These are phyloP conservation scores for Fomes fomentarius DNA, from an alignment of 1,284 basidiomycete genomes.

Conservation along the genomic window DNA sequence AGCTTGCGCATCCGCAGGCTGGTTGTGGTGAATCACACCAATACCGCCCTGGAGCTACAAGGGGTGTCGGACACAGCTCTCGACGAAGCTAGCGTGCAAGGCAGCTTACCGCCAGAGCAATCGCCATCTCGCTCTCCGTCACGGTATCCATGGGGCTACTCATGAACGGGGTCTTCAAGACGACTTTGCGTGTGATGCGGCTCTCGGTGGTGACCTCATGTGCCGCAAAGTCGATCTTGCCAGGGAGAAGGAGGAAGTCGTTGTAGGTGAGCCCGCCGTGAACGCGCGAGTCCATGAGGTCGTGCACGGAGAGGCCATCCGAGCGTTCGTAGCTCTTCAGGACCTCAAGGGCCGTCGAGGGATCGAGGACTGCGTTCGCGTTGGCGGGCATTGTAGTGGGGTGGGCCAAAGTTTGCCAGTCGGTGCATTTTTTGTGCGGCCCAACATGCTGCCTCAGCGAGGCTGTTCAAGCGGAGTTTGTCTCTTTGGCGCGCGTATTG, in stretches of 20 bases:
- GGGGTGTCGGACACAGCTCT: slow-evolving; percentile 25
- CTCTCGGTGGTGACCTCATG: slow-evolving; percentile 84
- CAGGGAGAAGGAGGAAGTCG: slow-evolving; percentile 92
- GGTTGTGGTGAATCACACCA: slow-evolving; percentile 99
- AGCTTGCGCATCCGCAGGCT: slow-evolving; percentile 86
- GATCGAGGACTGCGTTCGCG: slow-evolving; percentile 51
- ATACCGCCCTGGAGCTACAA: slow-evolving; percentile 90
- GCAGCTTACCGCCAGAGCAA: slow-evolving; percentile 82
- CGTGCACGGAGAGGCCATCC: slow-evolving; percentile 88
- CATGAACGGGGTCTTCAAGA: slow-evolving; percentile 95
- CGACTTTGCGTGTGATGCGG: slow-evolving; percentile 89
- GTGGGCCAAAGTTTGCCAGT: slow-evolving; percentile 30
- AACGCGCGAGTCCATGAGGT: slow-evolving; percentile 89
- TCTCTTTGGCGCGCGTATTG: background rate
- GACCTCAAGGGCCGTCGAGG: slow-evolving; percentile 69
- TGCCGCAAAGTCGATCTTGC: slow-evolving; percentile 94
- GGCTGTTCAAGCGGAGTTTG: slow-evolving; percentile 14
- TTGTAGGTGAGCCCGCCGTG: slow-evolving; percentile 98
- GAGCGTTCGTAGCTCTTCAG: slow-evolving; percentile 72
- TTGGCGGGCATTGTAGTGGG: slow-evolving; percentile 30
- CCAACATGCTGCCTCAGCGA: slow-evolving; percentile 10
- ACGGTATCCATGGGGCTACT: slow-evolving; percentile 99
- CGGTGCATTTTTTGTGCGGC: slow-evolving; percentile 16
- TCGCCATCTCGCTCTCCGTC: slow-evolving; percentile 97
- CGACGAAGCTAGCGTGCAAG: slow-evolving; percentile 16